These are phyloP conservation scores for Ascochyta rabiei DNA, from an alignment of 2,329 filamentous ascomycete genomes.

Conservation along the genomic window DNA sequence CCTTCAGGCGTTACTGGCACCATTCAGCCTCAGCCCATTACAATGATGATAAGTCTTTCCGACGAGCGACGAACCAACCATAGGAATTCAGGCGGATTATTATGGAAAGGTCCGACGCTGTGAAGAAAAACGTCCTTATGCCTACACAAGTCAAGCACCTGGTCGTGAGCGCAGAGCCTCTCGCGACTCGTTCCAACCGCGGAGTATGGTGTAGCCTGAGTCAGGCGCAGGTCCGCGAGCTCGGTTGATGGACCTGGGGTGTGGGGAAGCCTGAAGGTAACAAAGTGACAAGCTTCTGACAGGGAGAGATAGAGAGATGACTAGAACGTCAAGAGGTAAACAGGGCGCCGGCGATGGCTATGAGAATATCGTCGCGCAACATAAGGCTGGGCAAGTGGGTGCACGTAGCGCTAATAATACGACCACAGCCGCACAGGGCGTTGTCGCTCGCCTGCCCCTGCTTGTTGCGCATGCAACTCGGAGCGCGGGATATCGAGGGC, in stretches of 20 bases:
- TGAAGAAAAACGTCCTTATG: neutral
- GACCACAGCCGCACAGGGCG: slow-evolving; percentile 12
- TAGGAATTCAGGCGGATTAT: neutral
- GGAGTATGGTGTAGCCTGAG: neutral
- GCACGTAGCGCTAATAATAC: slow-evolving; percentile 11
- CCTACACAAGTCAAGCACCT: neutral
- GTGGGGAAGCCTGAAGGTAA: neutral
- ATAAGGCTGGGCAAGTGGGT: slow-evolving; percentile 6
- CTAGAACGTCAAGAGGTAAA: neutral
- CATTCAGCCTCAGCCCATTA: slow-evolving; percentile 24
- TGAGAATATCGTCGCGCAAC: neutral
- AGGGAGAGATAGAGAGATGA: neutral
- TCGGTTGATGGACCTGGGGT: neutral
- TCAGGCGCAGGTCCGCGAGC: neutral
- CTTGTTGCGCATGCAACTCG: slow-evolving; percentile 10
- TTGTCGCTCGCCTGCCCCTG: slow-evolving; percentile 18
- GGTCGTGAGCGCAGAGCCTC: neutral
- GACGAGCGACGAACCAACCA: neutral
- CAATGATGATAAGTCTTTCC: neutral
- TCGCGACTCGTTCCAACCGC: neutral
- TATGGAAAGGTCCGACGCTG: neutral
- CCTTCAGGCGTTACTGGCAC: slow-evolving; percentile 16
- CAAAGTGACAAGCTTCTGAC: neutral
- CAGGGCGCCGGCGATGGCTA: neutral
- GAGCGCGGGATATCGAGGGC: slow-evolving; percentile 2